Evolutionary conservation across 2,329 filamentous ascomycete genomes (phyloP).

Genomic region (Triangularia verruculosa): DNA sequence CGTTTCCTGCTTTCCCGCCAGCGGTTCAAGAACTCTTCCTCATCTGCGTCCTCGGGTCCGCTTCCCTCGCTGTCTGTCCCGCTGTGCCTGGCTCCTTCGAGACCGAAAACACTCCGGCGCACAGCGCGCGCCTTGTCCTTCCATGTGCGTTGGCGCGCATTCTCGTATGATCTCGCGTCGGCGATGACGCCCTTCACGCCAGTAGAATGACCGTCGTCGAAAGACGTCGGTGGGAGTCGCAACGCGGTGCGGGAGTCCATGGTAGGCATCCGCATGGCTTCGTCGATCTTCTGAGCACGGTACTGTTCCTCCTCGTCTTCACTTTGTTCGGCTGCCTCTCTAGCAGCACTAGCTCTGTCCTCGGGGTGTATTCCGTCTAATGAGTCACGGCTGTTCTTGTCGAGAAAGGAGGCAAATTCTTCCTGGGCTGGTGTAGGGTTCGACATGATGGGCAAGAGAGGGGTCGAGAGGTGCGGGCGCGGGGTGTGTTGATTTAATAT

Average conservation of each 20-base stretch:
- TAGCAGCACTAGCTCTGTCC: conserved; percentile 47
- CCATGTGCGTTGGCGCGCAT: conserved; percentile 58
- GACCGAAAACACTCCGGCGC: conserved; percentile 54
- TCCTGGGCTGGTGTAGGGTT: conserved; percentile 59
- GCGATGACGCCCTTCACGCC: conserved; percentile 86
- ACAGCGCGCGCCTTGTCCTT: conserved; percentile 50
- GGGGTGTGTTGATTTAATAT: conserved; percentile 38
- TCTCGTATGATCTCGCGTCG: conserved; percentile 74
- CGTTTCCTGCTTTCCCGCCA: conserved; percentile 80
- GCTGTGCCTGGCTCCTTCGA: conserved; percentile 37
- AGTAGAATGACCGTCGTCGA: conserved; percentile 68
- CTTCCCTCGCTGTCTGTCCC: conserved; percentile 33
- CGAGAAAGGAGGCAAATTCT: conserved; percentile 63
- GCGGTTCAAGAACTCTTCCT: conserved; percentile 76
- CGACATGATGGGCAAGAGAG: conserved; percentile 45
- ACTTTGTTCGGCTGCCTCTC: conserved; percentile 46
- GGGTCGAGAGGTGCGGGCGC: conserved; percentile 20
- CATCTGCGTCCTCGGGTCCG: conserved; percentile 58
- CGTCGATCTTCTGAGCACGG: conserved; percentile 56
- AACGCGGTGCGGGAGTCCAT: conserved; percentile 48
- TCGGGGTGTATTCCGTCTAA: conserved; percentile 54
- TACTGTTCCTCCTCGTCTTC: conserved; percentile 55
- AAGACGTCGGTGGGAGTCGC: conserved; percentile 59
- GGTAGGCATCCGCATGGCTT: conserved; percentile 63
- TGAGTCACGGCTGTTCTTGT: conserved; percentile 48